phyloP scores from a whole-genome alignment of 2,329 filamentous ascomycete species.

The Penicillium sp. region DNA sequence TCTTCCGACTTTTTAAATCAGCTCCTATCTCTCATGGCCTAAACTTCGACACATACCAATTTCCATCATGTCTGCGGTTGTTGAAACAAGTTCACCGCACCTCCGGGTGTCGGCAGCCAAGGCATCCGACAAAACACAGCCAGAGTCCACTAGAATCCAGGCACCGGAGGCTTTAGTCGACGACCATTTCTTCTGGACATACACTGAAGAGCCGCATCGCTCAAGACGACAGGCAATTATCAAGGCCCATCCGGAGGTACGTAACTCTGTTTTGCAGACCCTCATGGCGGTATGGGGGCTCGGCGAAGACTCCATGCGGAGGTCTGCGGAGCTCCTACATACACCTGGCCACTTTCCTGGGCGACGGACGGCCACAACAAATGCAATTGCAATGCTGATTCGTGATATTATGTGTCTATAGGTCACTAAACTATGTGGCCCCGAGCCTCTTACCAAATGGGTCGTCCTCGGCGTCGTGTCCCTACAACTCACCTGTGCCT shows the following conservation, averaged over 20 bases:
- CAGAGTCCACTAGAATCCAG: constrained; percentile 27
- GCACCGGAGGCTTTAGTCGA: constrained; percentile 38
- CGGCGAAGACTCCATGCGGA: constrained; percentile 2
- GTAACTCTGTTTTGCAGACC: constrained; percentile 10
- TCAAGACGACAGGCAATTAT: constrained; percentile 91
- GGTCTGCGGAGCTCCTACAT: constrained; percentile 1
- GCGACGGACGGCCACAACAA: constrained; percentile 1
- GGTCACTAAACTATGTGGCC: constrained; percentile 96
- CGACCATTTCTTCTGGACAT: constrained; percentile 93
- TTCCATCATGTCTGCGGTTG: constrained; percentile 31
- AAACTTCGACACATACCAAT: constrained; percentile 9
- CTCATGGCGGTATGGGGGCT: neutral
- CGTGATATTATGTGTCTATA: constrained; percentile 39
- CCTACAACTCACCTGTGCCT: constrained; percentile 76
- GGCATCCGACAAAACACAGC: constrained; percentile 20
- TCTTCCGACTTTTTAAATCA: constrained; percentile 27
- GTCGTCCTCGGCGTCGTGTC: constrained; percentile 80
- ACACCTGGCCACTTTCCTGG: constrained; percentile 8
- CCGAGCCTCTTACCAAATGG: constrained; percentile 93
- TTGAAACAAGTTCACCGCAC: constrained; percentile 35
- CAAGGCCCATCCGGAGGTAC: constrained; percentile 93
- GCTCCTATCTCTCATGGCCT: constrained; percentile 13
- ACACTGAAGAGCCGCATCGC: constrained; percentile 95
- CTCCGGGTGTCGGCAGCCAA: constrained; percentile 37
- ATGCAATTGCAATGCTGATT: constrained; percentile 17